Evolutionary conservation across 208 protist genomes (phyloP), one percentile per base, ranked within the genome.

Genomic region (Wallacemonas sp.): DNA sequence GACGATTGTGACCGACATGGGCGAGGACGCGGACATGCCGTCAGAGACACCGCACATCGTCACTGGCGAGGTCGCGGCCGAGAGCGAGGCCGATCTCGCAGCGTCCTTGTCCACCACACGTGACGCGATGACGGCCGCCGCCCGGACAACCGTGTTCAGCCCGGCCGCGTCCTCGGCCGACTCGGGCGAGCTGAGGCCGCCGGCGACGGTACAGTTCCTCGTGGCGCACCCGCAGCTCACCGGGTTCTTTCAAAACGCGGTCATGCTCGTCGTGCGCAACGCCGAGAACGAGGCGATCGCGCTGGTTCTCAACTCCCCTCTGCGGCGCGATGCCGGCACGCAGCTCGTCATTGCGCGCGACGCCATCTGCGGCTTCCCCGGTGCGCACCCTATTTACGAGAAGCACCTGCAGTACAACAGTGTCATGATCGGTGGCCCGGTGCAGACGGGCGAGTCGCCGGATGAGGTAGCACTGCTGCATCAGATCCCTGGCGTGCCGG

Each of bases 381-480:
- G 75, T n/a, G 63, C 68, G 0, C 89, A 92, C 65, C 79, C 81
- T 8, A 81, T 95, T 62, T 88, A 85, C 42, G 57, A 63, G 20
- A 76, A 80, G 25, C 72, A 87, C 61, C 78, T 95, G 36, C 38
- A 61, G 25, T 65, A 87, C 61, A 84, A 95, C 72, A 78, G 72
- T 10, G 61, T 92, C 22, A 87, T 95, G 82, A 73, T 92, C 48
- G 89, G 89, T 18, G 89, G 89, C n/a, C 86, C 86, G 11, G 86
- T 92, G 23, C 74, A 87, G 74, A 72, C 74, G 3, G 73, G 82
- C 52, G 84, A 77, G 41, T 70, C 76, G n/a, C 79, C 89, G 46
- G 86, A 92, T 38, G 75, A 85, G 41, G 62, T 92, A 20, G 79
- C 89, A 29, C 74, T 95, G 16, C 73, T 95, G 23, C 89, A 95